Conservation (phyloP, 768 basidiomycete genomes). For the Naganishia onofrii region DNA sequence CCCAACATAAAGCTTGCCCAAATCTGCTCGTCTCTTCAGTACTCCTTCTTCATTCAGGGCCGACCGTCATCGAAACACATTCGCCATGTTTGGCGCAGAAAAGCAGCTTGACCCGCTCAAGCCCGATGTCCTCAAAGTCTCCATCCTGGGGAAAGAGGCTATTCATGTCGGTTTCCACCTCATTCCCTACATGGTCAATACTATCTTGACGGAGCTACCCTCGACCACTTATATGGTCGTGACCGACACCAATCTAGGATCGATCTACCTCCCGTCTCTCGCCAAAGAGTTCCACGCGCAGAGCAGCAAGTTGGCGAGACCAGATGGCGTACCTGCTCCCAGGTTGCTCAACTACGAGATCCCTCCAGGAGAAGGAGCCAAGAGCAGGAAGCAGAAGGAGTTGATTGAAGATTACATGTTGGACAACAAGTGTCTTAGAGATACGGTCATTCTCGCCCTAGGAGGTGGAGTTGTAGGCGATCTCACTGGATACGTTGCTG, state of each 20-base stretch:
- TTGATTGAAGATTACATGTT: slow-evolving; percentile 90
- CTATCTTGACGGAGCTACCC: slow-evolving; percentile 66
- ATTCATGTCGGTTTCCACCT: slow-evolving; percentile 96
- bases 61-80: background rate
- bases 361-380: slow-evolving; percentile 87
- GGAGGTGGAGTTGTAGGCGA: slow-evolving; percentile 98
- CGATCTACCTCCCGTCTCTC: slow-evolving; percentile 70
- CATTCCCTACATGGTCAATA: slow-evolving; percentile 66
- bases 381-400: slow-evolving; percentile 86
- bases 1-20: too few relatives aligned
- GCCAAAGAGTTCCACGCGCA: slow-evolving; percentile 62
- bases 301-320: slow-evolving; percentile 37
- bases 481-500: slow-evolving; percentile 91
- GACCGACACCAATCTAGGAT: slow-evolving; percentile 87
- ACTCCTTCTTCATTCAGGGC: too few relatives aligned
- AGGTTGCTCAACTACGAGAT: slow-evolving; percentile 76
- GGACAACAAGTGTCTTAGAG: slow-evolving; percentile 80
- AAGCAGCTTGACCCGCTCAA: slow-evolving; percentile 20
- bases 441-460: slow-evolving; percentile 86
- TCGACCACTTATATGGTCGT: slow-evolving; percentile 86
- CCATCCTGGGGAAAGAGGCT: slow-evolving; percentile 76
- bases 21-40: too few relatives aligned
- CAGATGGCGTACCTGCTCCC: slow-evolving; percentile 49
- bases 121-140: slow-evolving; percentile 68
- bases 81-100: slow-evolving; percentile 15